Base-by-base conservation (phyloP, 495 filamentous ascomycete genomes). In the Trichoderma parareesei region DNA sequence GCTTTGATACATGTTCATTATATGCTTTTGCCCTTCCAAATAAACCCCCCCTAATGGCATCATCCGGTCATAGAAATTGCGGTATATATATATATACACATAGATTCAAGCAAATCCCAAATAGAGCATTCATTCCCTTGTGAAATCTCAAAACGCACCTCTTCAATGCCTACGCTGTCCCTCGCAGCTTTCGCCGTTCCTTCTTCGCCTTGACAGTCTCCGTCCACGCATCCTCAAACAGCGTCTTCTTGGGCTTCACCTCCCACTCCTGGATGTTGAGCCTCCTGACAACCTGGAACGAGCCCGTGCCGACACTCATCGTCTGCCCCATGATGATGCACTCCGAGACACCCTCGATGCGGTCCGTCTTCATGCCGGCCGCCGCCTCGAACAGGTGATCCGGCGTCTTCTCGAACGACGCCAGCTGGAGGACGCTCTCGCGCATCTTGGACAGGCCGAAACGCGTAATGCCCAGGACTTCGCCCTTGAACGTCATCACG, bases 241-340 rank as follows among this genome's bases (percentile, higher is more conserved):
- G 71, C 1, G 88, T 87, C 68, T 83, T 82, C 71, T 86, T 86
- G 38, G 77, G 75, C 42, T 75, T 78, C n/a, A 91, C 78, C 70
- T 89, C 83, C 35, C 83, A 80, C 59, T 85, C 81, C 63, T 79
- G 79, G 64, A 96, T 79, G 68, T 86, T 87, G 69, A 98, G 73
- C 66, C 83, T 79, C 64, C 92, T 81, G 27, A 96, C 87, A 16
- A 97, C 88, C 73, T 93, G 86, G 82, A 97, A 91, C 8, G 92
- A 90, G 2, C 94, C 94, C 0, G 94, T 98, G 4, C 94, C 94
- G 48, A 97, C 81, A 38, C 83, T 84, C 81, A 98, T 91, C 41
- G 85, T 90, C 82, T 97, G 92, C 38, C 94, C 94, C 88, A 98
- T 93, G 71, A 98, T 98, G 72, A 98, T 98, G 76, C 92, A 96